phyloP scores from a whole-genome alignment of 176 grass and related monocot genomes.

The Aegilops umbellulata region DNA sequence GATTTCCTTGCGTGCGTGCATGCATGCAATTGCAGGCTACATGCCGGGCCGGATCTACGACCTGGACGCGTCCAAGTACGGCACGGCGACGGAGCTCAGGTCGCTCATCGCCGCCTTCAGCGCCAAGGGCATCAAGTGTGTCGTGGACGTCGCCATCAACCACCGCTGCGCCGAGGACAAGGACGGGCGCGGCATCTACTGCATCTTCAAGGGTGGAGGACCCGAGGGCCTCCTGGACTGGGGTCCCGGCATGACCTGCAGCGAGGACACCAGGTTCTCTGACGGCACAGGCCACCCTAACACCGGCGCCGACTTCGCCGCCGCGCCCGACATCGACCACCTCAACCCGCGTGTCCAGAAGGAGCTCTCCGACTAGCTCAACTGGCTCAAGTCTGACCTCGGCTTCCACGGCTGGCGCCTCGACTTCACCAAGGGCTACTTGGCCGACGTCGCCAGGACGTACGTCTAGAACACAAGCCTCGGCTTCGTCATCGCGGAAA shows the following conservation, averaged over 20 bases:
- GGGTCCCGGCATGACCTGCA: slow-evolving; percentile 81
- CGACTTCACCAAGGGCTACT: slow-evolving; percentile 81
- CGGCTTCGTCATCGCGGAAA: slow-evolving; percentile 66
- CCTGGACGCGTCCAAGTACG: slow-evolving; percentile 77
- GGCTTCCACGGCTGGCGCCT: slow-evolving; percentile 82
- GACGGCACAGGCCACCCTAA: slow-evolving; percentile 72
- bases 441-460: slow-evolving; percentile 46
- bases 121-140: slow-evolving; percentile 48
- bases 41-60: slow-evolving; percentile 86
- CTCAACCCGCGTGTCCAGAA: slow-evolving; percentile 70
- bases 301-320: slow-evolving; percentile 53
- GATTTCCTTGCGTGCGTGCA: background rate
- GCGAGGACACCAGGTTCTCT: slow-evolving; percentile 77
- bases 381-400: slow-evolving; percentile 74
- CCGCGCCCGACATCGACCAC: slow-evolving; percentile 89
- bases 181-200: slow-evolving; percentile 77
- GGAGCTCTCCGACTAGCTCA: slow-evolving; percentile 88
- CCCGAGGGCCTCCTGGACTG: slow-evolving; percentile 71
- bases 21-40: slow-evolving; percentile 89
- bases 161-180: slow-evolving; percentile 81
- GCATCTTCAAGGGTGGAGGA: slow-evolving; percentile 82
- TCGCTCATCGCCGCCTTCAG: slow-evolving; percentile 49
- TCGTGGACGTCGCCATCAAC: slow-evolving; percentile 88
- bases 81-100: slow-evolving; percentile 49
- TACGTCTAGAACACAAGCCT: slow-evolving; percentile 58